Base-by-base conservation (phyloP, 177 flowering plant genomes). In the Tripterygium wilfordii region DNA sequence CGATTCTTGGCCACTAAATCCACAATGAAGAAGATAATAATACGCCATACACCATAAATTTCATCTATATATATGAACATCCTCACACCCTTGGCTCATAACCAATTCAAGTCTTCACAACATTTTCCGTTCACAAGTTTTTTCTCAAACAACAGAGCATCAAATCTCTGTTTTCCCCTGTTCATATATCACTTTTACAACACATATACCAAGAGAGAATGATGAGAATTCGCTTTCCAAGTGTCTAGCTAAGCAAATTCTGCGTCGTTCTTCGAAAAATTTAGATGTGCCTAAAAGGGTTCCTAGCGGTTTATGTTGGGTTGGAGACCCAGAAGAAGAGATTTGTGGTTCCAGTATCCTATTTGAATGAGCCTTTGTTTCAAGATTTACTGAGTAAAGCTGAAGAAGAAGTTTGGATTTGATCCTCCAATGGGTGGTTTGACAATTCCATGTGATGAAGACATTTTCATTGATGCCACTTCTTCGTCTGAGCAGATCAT, bases 361-460 rank as follows among this genome's bases (percentile, higher is more conserved):
- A 25, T 36, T 31, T 65, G 44, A 50, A 35, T 25, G 49, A 53
- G 37, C 60, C 68, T 9, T 10, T 36, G 14, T 70, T 70, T 21
- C 71, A 52, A 19, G 56, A 62, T 4, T 45, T 69, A 55, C 51
- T 69, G 2, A 18, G 42, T 8, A 53, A 36, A 30, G 58, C 70
- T 9, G 70, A 65, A 17, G 62, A 69, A 47, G 62, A n/a, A 61
- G 37, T 67, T 55, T 15, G 71, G 66, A 1, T 57, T 53, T n/a
- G 19, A 57, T 49, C 66, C 57, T 40, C 70, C 56, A 13, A 61
- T 37, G 53, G 62, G 66, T 19, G 63, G 63, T 26, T 40, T 61
- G 22, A 66, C 56, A 20, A 57, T 66, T 31, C 66, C 63, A 3
- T 66, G 50, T 43, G 21, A 22, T 0, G 53, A 57, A 53, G 60